Conservation (phyloP, 1,139 yeast species). For the Suhomyces choctaworum region DNA sequence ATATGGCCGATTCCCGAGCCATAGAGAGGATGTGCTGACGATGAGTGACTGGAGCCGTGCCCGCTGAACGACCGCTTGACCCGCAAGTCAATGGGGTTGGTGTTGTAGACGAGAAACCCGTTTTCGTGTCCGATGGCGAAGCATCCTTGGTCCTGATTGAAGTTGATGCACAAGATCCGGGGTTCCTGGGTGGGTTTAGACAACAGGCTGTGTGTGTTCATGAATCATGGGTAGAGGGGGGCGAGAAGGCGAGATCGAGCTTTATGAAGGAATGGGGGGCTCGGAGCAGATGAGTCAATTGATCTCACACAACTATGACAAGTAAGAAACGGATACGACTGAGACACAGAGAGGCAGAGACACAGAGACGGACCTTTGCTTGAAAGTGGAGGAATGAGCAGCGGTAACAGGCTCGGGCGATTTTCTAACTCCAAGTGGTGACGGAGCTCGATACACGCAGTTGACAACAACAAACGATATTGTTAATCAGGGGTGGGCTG, state of each 20-base stretch:
- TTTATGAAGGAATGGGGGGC: too few species aligned
- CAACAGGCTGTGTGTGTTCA: constrained; percentile 43
- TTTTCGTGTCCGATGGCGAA: constrained; percentile 80
- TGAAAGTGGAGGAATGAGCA: neutral
- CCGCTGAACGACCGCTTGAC: constrained; percentile 59
- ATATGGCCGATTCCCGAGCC: constrained; percentile 72
- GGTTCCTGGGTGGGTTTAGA: constrained; percentile 28
- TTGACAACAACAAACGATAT: neutral
- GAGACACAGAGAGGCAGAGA: neutral
- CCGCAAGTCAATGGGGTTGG: constrained; percentile 82
- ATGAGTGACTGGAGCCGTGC: constrained; percentile 3
- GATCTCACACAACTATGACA: neutral
- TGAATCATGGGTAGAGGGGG: constrained; percentile 16
- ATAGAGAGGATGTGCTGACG: constrained; percentile 6
- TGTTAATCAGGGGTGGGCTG: neutral
- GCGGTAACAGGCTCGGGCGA: neutral
- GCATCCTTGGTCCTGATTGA: constrained; percentile 90
- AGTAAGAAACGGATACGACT: neutral
- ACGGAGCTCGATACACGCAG: neutral
- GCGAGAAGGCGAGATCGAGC: neutral
- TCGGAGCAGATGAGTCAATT: neutral
- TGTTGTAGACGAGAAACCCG: constrained; percentile 84
- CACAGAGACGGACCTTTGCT: neutral
- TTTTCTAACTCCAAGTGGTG: neutral
- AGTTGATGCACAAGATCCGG: constrained; percentile 57